Percentiles rank a stretch among this genome's conserved stretches.
Conservation (phyloP, 192 early-diverging fungal species). For the Gryganskiella cystojenkinii region DNA sequence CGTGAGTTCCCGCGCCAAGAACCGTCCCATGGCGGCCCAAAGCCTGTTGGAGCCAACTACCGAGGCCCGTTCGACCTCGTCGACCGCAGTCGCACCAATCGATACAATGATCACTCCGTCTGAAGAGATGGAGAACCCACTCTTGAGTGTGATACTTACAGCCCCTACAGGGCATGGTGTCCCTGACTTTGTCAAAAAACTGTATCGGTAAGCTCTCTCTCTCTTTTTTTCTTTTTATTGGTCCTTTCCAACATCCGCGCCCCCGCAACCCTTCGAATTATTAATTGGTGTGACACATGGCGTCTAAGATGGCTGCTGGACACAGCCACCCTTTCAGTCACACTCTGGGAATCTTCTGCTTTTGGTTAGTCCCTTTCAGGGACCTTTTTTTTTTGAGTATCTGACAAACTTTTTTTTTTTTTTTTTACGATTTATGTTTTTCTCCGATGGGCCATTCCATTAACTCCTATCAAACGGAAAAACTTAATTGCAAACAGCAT, state of each 20-base stretch:
- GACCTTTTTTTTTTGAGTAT: too few relatives aligned
- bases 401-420: constrained; percentile 7
- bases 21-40: constrained; percentile 39
- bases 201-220: constrained; percentile 58
- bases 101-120: constrained; percentile 11
- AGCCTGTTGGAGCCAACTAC: constrained; percentile 20
- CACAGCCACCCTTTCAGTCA: background rate
- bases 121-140: constrained; percentile 1
- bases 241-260: background rate
- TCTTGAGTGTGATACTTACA: background rate
- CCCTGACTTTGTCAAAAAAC: constrained; percentile 75
- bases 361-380: background rate
- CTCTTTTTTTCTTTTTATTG: constrained; percentile 5
- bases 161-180: constrained; percentile 43
- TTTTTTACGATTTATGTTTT: background rate
- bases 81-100: background rate
- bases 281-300: too few relatives aligned
- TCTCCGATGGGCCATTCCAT: too few relatives aligned
- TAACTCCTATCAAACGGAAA: too few relatives aligned
- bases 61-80: background rate
- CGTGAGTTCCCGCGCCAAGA: constrained; percentile 43
- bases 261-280: too few relatives aligned
- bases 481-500: constrained; percentile 59
- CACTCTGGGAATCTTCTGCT: background rate
- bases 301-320: background rate